Percentiles rank a stretch among this genome's conserved stretches.
Evolutionary conservation across 192 early-diverging fungal species (phyloP).

Genomic region (Gryganskiella cystojenkinii): DNA sequence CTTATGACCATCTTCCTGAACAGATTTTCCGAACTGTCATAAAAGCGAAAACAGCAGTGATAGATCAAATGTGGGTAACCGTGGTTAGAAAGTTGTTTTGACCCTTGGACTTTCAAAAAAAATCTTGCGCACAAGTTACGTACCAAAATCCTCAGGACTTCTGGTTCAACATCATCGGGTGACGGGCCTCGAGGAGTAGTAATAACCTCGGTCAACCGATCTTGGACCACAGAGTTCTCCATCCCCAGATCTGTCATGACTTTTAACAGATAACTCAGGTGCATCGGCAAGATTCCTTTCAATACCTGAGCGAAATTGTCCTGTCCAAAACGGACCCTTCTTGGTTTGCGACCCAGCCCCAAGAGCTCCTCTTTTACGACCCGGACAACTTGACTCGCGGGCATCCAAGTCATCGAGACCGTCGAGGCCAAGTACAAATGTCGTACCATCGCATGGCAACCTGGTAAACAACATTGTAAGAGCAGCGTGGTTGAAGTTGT

Average conservation of each 20-base stretch:
- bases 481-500: constrained; percentile 12
- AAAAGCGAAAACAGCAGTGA: too few species aligned
- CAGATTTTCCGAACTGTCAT: not conserved
- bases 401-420: not conserved
- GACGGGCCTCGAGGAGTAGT: constrained; percentile 19
- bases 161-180: constrained; percentile 15
- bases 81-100: not conserved
- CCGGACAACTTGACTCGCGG: not conserved
- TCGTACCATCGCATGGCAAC: constrained; percentile 38
- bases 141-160: constrained; percentile 10
- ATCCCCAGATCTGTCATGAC: constrained; percentile 31
- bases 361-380: constrained; percentile 21
- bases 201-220: constrained; percentile 26
- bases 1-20: not conserved
- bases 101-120: not conserved
- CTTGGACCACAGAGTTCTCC: constrained; percentile 23
- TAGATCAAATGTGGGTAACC: not conserved
- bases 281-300: not conserved
- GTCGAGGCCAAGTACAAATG: constrained; percentile 9
- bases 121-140: too few species aligned
- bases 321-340: constrained; percentile 15
- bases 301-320: constrained; percentile 27
- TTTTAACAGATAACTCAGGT: not conserved
- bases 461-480: constrained; percentile 32
- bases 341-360: constrained; percentile 26